A percentile compares a stretch with the other conserved stretches of the same genome.
phyloP scores from a whole-genome alignment of 306 rosid genomes.

The Prunus salicina region DNA sequence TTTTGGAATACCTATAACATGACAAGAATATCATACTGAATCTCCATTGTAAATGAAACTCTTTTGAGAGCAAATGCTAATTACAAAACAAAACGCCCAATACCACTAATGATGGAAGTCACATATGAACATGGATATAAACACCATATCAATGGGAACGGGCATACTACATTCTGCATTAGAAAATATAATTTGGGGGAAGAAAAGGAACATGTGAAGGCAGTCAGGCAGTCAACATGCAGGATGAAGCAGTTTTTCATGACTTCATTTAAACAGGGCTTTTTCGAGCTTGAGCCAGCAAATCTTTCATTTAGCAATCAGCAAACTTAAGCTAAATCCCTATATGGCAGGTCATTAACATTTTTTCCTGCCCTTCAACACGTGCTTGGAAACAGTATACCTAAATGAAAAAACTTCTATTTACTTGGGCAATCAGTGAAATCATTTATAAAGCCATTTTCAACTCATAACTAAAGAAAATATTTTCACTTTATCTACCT shows the following conservation, averaged over 20 bases:
- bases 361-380: neutral
- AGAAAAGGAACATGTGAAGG: neutral
- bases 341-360: neutral
- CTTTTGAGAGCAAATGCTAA: neutral
- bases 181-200: neutral
- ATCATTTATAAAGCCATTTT: neutral
- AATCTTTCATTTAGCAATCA: neutral
- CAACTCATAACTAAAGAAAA: neutral
- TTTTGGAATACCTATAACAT: slow-evolving; percentile 84
- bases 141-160: neutral
- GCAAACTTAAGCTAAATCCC: neutral
- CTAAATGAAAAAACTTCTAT: neutral
- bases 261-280: neutral
- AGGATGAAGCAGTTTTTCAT: neutral
- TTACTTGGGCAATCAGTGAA: neutral
- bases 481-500: neutral
- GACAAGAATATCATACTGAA: slow-evolving; percentile 13
- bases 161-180: neutral
- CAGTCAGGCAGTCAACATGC: neutral
- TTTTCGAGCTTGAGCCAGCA: neutral
- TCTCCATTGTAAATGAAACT: neutral
- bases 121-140: neutral
- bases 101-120: neutral
- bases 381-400: neutral
- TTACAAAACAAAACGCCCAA: neutral